phyloP scores from a whole-genome alignment of 371 early-diverging fungal genomes.

The Haplosporangium sp. region DNA sequence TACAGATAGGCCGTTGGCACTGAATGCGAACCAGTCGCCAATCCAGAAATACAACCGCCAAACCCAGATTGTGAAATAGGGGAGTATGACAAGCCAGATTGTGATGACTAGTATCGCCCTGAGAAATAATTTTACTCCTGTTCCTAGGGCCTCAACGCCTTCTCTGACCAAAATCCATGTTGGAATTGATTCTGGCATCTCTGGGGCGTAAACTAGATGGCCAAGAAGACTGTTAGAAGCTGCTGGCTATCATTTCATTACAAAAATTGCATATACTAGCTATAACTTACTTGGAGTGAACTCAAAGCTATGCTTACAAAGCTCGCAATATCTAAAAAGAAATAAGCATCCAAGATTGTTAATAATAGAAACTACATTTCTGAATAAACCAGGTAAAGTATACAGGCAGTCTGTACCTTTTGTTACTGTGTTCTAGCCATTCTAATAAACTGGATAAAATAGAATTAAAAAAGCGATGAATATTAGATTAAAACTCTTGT shows the following conservation, averaged over 20 bases:
- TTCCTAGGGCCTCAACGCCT: slow-evolving; percentile 59
- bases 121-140: slow-evolving; percentile 23
- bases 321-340: slow-evolving; percentile 84
- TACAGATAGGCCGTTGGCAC: slow-evolving; percentile 46
- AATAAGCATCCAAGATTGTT: slow-evolving; percentile 59
- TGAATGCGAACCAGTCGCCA: slow-evolving; percentile 67
- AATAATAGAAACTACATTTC: no score
- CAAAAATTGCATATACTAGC: neutral
- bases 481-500: neutral
- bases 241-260: neutral
- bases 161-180: slow-evolving; percentile 62
- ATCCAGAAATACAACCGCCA: slow-evolving; percentile 86
- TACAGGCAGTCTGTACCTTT: slow-evolving; percentile 60
- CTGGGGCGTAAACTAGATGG: slow-evolving; percentile 72
- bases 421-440: slow-evolving; percentile 90
- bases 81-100: slow-evolving; percentile 89
- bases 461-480: neutral
- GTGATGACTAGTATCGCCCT: slow-evolving; percentile 69
- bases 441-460: slow-evolving; percentile 72
- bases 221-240: slow-evolving; percentile 55
- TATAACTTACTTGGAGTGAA: slow-evolving; percentile 87
- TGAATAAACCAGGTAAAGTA: no score
- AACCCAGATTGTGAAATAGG: slow-evolving; percentile 84
- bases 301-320: slow-evolving; percentile 87
- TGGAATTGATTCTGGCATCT: slow-evolving; percentile 81